Percentiles rank a stretch among this genome's conserved stretches.
phyloP scores from a whole-genome alignment of 768 basidiomycete genomes.

The Phaeotremella fagi region DNA sequence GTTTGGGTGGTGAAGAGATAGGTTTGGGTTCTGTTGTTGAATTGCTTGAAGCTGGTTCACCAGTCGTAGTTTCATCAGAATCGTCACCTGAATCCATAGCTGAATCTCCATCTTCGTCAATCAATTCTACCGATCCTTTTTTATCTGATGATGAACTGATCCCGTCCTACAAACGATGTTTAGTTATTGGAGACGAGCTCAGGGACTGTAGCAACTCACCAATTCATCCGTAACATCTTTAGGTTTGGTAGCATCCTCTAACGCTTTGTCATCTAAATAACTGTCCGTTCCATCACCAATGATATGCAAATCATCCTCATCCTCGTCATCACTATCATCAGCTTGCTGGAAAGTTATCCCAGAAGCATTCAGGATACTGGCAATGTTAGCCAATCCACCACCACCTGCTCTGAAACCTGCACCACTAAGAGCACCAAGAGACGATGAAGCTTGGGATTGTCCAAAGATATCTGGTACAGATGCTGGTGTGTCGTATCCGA shows the following conservation, averaged over 20 bases:
- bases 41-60: neutral
- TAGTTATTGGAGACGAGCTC: no score
- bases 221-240: conserved; percentile 26
- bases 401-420: conserved; percentile 47
- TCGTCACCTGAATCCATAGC: conserved; percentile 35
- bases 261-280: conserved; percentile 22
- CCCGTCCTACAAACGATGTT: conserved; percentile 6
- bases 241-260: conserved; percentile 23
- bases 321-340: conserved; percentile 55
- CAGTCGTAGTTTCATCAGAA: conserved; percentile 27
- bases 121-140: conserved; percentile 22
- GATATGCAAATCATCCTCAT: conserved; percentile 55
- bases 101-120: conserved; percentile 44
- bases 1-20: conserved; percentile 13
- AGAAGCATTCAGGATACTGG: conserved; percentile 58
- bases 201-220: conserved; percentile 24
- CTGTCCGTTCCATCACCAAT: conserved; percentile 54
- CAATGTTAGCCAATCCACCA: conserved; percentile 54
- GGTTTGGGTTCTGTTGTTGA: neutral
- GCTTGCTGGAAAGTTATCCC: conserved; percentile 66
- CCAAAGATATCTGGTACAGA: conserved; percentile 63
- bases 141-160: conserved; percentile 9
- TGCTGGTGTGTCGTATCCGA: conserved; percentile 74
- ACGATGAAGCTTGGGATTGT: conserved; percentile 10
- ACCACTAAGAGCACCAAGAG: conserved; percentile 24